Percentiles rank a stretch among this genome's conserved stretches.
phyloP scores from a whole-genome alignment of 495 filamentous ascomycete genomes.

The Xylaria sp. region DNA sequence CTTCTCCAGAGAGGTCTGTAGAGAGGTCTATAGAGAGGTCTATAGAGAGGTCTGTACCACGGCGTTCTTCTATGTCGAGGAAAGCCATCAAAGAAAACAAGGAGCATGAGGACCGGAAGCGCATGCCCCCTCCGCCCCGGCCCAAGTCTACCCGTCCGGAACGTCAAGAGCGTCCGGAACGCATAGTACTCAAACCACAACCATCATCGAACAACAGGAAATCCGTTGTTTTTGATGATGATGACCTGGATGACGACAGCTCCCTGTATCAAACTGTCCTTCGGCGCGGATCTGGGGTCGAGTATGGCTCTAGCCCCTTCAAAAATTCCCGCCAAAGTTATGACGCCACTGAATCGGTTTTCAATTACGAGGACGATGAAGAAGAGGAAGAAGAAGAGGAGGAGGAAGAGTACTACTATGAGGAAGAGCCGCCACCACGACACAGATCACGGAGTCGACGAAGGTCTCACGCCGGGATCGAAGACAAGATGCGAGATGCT shows the following conservation, averaged over 20 bases:
- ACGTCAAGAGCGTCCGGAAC: constrained; percentile 25
- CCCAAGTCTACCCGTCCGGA: constrained; percentile 50
- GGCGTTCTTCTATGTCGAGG: constrained; percentile 48
- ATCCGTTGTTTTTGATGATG: constrained; percentile 44
- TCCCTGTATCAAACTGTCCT: constrained; percentile 44
- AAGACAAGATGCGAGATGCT: constrained; percentile 57
- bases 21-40: constrained; percentile 20
- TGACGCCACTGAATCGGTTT: constrained; percentile 36
- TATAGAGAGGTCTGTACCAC: too few relatives aligned
- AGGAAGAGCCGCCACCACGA: constrained; percentile 4
- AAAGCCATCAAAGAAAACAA: constrained; percentile 46
- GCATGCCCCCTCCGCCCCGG: constrained; percentile 51
- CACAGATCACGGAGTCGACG: constrained; percentile 37
- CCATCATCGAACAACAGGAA: constrained; percentile 42
- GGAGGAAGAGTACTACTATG: constrained; percentile 16
- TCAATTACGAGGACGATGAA: constrained; percentile 29
- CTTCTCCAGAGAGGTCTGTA: constrained; percentile 36
- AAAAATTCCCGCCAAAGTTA: constrained; percentile 35
- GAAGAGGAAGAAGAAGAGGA: constrained; percentile 14
- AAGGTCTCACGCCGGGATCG: constrained; percentile 47
- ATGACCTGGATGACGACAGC: constrained; percentile 41
- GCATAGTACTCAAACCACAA: constrained; percentile 46
- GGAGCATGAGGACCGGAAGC: constrained; percentile 45
- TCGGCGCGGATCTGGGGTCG: constrained; percentile 32
- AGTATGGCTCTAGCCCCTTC: constrained; percentile 40